phyloP scores from a whole-genome alignment of 2,329 filamentous ascomycete genomes.

The Orbilia quercus region DNA sequence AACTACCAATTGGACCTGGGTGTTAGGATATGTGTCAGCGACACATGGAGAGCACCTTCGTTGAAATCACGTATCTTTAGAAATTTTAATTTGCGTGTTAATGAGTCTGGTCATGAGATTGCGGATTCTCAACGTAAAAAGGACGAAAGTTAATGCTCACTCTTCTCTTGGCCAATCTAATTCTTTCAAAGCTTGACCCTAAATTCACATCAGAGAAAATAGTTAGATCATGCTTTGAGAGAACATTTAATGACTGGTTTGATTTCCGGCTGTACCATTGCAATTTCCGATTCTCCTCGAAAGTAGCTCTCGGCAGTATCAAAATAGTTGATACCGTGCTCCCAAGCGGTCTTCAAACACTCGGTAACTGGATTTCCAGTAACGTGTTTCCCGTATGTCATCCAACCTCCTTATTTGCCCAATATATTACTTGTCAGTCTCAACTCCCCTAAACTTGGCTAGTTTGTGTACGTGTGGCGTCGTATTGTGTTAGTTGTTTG shows the following conservation, averaged over 20 bases:
- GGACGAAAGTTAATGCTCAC: constrained; percentile 62
- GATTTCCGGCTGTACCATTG: constrained; percentile 61
- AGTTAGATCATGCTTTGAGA: constrained; percentile 61
- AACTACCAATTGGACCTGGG: constrained; percentile 54
- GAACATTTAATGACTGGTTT: no score
- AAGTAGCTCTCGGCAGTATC: constrained; percentile 72
- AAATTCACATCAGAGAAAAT: constrained; percentile 66
- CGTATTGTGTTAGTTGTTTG: no score
- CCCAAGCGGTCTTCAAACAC: constrained; percentile 69
- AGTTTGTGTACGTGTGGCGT: no score
- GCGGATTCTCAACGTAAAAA: no score
- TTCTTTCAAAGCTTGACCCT: constrained; percentile 70
- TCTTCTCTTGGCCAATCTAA: constrained; percentile 73
- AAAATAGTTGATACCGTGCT: constrained; percentile 73
- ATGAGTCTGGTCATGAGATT: no score
- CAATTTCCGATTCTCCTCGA: constrained; percentile 71
- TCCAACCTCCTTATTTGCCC: constrained; percentile 34
- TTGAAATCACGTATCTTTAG: constrained; percentile 68
- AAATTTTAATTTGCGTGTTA: neutral
- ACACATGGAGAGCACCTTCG: constrained; percentile 66
- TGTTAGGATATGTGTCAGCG: neutral
- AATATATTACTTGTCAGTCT: neutral
- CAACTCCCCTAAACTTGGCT: no score
- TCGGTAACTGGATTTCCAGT: constrained; percentile 59
- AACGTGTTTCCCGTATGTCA: constrained; percentile 61